Evolutionary conservation across 768 basidiomycete species (phyloP), one percentile per base, ranked within the genome.

Genomic region (Strobilomyces dryophilus): DNA sequence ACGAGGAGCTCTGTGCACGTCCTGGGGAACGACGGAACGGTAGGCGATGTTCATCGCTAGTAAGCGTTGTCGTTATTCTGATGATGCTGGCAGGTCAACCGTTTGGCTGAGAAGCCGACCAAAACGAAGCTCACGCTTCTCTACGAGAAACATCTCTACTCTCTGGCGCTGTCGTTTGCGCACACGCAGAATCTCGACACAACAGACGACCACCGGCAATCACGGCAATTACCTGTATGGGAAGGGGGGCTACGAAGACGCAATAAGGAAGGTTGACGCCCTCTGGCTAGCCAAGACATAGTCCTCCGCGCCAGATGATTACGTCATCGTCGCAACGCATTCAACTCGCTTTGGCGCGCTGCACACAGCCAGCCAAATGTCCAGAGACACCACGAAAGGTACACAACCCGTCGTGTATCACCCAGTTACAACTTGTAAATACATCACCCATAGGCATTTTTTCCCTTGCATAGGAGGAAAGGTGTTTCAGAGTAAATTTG

Each of bases 211-310:
- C 89, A 95, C 61, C 75, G 83, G 41, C 85, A 87, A n/a, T 53
- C 95, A 94, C 63, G 95, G 93, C 1, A 95, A 98, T 63, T 84
- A 94, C 64, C 74, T 98, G 12, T 98, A 99, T 65, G 63, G 75
- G 17, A 97, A 95, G 68, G 87, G 86, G 5, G 93, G 98, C 62
- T 95, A 88, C 61, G 97, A 98, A 55, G 88, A 84, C 6, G 87
- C 95, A 0, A 95, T 98, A 89, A 79, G 82, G 34, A 92, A 97
- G n/a, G n/a, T n/a, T n/a, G n/a, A n/a, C n/a, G n/a, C n/a, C n/a
- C n/a, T n/a, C n/a, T n/a, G n/a, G n/a, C n/a, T n/a, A n/a, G n/a
- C n/a, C n/a, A n/a, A n/a, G n/a, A n/a, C n/a, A n/a, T n/a, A n/a
- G n/a, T n/a, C n/a, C n/a, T n/a, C n/a, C n/a, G n/a, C n/a, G n/a